These are phyloP conservation scores for Apiospora arundinis DNA, from an alignment of 2,329 filamentous ascomycete species.

Conservation along the genomic window DNA sequence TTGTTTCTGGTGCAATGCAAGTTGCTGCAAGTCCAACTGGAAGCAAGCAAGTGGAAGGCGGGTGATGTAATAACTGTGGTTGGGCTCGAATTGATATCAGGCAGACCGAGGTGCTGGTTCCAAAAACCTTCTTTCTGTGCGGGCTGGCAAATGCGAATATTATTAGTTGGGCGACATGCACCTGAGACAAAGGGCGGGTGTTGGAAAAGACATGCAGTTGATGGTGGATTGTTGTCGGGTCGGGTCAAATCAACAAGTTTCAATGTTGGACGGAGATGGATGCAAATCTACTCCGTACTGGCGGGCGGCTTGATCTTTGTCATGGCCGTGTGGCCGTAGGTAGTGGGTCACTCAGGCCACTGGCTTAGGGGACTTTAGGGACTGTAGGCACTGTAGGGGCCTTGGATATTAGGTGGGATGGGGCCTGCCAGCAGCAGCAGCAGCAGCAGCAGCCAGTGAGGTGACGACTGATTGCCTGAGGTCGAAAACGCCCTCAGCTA, in stretches of 20 bases:
- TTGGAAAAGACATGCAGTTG: constrained; percentile 4
- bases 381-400: too few relatives aligned
- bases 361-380: neutral
- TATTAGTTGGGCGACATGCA: neutral
- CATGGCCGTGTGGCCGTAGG: neutral
- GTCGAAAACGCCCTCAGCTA: neutral
- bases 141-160: neutral
- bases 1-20: neutral
- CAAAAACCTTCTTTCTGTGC: neutral
- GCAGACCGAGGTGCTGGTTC: neutral
- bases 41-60: too few relatives aligned
- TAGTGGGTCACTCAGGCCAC: neutral
- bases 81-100: neutral
- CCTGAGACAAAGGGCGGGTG: neutral
- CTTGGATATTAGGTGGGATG: too few relatives aligned
- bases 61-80: neutral
- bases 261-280: neutral
- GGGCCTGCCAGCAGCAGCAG: neutral
- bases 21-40: neutral
- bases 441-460: neutral
- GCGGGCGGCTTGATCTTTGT: neutral
- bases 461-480: neutral
- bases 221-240: neutral
- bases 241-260: neutral
- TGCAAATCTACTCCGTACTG: neutral